These are phyloP conservation scores for Candida gorgasii DNA, from an alignment of 805 yeast species.

Conservation along the genomic window DNA sequence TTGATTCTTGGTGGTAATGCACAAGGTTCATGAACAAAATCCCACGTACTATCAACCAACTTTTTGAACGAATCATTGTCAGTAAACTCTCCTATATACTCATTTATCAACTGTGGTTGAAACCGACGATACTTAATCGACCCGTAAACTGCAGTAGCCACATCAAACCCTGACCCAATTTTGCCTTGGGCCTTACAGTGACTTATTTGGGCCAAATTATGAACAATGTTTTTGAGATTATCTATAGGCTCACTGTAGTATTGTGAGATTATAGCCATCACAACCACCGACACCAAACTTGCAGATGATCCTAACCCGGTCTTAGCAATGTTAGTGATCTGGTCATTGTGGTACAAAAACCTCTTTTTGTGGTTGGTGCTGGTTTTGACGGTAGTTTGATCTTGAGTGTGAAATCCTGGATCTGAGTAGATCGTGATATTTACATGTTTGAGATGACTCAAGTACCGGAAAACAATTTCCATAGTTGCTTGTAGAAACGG, in stretches of 20 bases:
- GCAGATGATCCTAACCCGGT: conserved; percentile 98
- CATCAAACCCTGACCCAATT: conserved; percentile 96
- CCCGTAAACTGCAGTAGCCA: conserved; percentile 93
- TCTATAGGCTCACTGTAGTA: conserved; percentile 27
- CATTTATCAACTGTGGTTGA: conserved; percentile 51
- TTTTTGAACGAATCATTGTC: conserved; percentile 16
- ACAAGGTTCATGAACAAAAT: conserved; percentile 53
- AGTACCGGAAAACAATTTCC: conserved; percentile 54
- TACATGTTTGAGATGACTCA: conserved; percentile 29
- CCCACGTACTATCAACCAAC: conserved; percentile 59
- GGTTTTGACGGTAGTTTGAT: conserved; percentile 34
- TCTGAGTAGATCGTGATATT: conserved; percentile 75
- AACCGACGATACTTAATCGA: conserved; percentile 82
- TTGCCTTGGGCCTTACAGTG: conserved; percentile 95
- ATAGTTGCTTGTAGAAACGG: conserved; percentile 76
- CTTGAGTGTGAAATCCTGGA: conserved; percentile 84
- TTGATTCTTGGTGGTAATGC: conserved; percentile 67
- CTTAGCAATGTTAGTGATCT: conserved; percentile 76
- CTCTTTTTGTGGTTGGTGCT: conserved; percentile 37
- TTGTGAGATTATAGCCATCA: conserved; percentile 63
- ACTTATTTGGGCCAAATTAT: conserved; percentile 83
- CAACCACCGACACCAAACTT: conserved; percentile 79
- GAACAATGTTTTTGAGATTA: conserved; percentile 40
- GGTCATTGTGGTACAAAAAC: conserved; percentile 60
- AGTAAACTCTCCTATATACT: conserved; percentile 26